Evolutionary conservation across 805 yeast genomes (phyloP), one percentile per base, ranked within the genome.

Genomic region (Lipomyces spencermartinsiae): DNA sequence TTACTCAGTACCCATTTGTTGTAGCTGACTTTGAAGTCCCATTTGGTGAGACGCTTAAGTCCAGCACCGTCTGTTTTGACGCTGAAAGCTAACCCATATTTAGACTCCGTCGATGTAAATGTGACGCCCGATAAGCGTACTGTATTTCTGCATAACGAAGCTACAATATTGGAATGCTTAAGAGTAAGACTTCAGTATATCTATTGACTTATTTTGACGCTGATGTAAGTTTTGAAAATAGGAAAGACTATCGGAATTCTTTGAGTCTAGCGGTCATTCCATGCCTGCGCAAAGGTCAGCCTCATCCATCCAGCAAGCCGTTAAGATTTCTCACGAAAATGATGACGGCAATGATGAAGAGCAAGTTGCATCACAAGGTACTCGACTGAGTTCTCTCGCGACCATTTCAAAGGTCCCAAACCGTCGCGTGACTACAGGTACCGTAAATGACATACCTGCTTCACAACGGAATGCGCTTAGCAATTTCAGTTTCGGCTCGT

Each of bases 121-220:
- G 90, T 95, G 0, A 89, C 97, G 0, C 98, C 99, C 0, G 98
- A 95, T 76, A 95, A 95, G 76, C 82, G 94, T 62, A 85, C 87
- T 1, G 82, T 93, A 1, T 75, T 91, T 73, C 75, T 93, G 1
- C 92, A 89, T 67, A 82, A 87, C 69, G 98, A 93, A 76, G 76
- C 78, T 2, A 76, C 79, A n/a, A 76, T 93, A 1, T 72, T 90
- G 4, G 90, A 88, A 43, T 78, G 79, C 1, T 70, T 94, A 4
- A 65, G 53, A 29, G 66, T 59, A 58, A 16, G 39, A n/a, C n/a
- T 34, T 33, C 10, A 10, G 8, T 5, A 43, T n/a, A 12, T 39
- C 5, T 19, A 7, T 33, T 1, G 19, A 16, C 4, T n/a, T 16
- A 8, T 9, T 46, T 55, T 16, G 58, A 61, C 8, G 22, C 35